phyloP scores from a whole-genome alignment of 2,329 filamentous ascomycete genomes.

The Microcyclosporella mali region DNA sequence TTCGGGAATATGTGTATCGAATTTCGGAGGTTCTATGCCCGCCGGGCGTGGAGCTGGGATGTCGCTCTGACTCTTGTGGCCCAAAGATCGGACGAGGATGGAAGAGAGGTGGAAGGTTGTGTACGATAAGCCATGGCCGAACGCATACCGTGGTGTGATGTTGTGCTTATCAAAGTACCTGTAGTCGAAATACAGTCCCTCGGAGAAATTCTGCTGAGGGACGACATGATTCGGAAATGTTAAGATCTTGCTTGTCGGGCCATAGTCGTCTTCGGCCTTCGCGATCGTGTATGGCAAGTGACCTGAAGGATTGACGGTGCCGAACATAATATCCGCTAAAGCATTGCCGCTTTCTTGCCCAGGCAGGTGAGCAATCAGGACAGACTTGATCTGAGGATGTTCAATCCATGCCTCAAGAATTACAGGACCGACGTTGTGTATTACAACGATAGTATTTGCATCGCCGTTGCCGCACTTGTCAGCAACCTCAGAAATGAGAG shows the following conservation, averaged over 20 bases:
- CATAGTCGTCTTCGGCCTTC: constrained; percentile 67
- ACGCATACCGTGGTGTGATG: constrained; percentile 73
- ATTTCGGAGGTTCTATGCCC: constrained; percentile 47
- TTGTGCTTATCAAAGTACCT: constrained; percentile 74
- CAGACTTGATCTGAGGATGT: constrained; percentile 67
- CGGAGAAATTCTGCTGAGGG: constrained; percentile 75
- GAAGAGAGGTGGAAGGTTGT: constrained; percentile 62
- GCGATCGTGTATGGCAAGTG: constrained; percentile 84
- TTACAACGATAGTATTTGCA: constrained; percentile 70
- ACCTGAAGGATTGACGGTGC: constrained; percentile 70
- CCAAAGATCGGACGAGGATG: constrained; percentile 40
- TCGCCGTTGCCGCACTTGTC: constrained; percentile 51
- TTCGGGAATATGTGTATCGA: constrained; percentile 51
- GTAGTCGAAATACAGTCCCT: constrained; percentile 85
- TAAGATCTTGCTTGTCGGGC: constrained; percentile 62
- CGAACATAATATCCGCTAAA: constrained; percentile 72
- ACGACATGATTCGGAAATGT: constrained; percentile 62
- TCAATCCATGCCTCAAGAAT: constrained; percentile 76
- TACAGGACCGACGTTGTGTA: constrained; percentile 80
- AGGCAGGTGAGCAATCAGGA: constrained; percentile 77
- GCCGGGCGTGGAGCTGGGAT: constrained; percentile 35
- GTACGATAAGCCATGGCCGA: constrained; percentile 81
- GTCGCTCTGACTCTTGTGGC: constrained; percentile 17
- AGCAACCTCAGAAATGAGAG: constrained; percentile 66
- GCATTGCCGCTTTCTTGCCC: constrained; percentile 83